Evolutionary conservation across 1,284 basidiomycete genomes (phyloP), one percentile per base, ranked within the genome.

Genomic region (Trametes versicolor): DNA sequence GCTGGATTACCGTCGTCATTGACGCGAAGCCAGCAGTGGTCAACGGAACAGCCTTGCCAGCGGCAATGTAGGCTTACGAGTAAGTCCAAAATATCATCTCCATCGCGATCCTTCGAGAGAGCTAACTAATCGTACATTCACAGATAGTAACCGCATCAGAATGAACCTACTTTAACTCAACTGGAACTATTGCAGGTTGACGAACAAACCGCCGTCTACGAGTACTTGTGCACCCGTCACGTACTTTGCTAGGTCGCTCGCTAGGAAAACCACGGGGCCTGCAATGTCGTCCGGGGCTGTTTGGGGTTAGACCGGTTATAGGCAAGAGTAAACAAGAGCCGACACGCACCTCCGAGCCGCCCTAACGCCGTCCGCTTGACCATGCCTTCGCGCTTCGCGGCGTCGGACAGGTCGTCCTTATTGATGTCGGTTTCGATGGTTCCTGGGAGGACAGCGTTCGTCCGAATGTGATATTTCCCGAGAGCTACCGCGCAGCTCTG

Each of bases 341-440:
- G 29, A 17, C 43, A 75, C 81, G 74, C 72, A 84, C 85, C 80
- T 63, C 93, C 92, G 5, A 95, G 81, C 70, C 92, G 81, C 7
- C 88, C 87, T 19, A 94, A 78, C 49, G 85, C 86, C 25, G 90
- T 92, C 50, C 93, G 80, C 29, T 87, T 84, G 59, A 88, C 78
- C 86, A 92, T 93, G 64, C 84, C 83, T 39, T 85, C 83, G 21
- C 89, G 81, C 75, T 94, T 94, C 29, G 73, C 77, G 1, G 75
- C 74, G 71, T 93, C 83, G 4, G 86, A 76, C 27, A 95, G 83
- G 76, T 94, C 92, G 60, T 91, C 90, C 71, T 87, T 87, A 78
- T 94, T 94, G 78, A 94, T 94, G 67, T 88, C 85, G 9, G 92
- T 94, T 53, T 85, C 88, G 70, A 94, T 90, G 0, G 92, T 94